A percentile compares a stretch with the other conserved stretches of the same genome.
These are phyloP conservation scores for Phytophthora foliorum DNA, from an alignment of 352 stramenopile species.

Conservation along the genomic window DNA sequence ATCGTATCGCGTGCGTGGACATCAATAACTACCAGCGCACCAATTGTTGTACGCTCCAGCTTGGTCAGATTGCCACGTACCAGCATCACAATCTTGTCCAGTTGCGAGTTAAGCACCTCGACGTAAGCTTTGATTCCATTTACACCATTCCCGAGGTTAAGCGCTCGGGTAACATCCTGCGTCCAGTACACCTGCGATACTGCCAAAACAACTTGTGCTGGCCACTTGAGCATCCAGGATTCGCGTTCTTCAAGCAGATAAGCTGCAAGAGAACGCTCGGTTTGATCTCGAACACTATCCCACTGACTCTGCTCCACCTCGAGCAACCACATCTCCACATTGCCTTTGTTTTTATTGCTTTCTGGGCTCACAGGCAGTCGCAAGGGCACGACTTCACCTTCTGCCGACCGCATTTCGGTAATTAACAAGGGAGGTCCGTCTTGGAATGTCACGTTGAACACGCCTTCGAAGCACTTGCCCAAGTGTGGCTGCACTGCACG, in stretches of 20 bases:
- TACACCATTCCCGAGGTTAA: constrained; percentile 72
- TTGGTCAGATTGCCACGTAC: constrained; percentile 93
- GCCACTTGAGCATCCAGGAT: constrained; percentile 95
- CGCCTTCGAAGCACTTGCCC: constrained; percentile 92
- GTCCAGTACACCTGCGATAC: constrained; percentile 96
- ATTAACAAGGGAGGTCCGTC: constrained; percentile 86
- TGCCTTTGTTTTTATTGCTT: constrained; percentile 94
- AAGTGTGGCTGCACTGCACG: constrained; percentile 93
- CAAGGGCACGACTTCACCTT: constrained; percentile 93
- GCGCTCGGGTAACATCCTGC: constrained; percentile 90
- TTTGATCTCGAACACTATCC: constrained; percentile 93
- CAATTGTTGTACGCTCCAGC: constrained; percentile 93
- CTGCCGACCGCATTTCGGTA: constrained; percentile 94
- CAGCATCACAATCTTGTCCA: constrained; percentile 93
- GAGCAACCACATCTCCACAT: constrained; percentile 96
- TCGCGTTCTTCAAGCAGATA: constrained; percentile 87
- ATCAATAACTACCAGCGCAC: constrained; percentile 94
- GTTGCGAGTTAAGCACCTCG: constrained; percentile 85
- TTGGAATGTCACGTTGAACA: constrained; percentile 94
- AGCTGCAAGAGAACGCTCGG: constrained; percentile 85
- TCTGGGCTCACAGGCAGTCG: constrained; percentile 90
- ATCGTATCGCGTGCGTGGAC: constrained; percentile 94
- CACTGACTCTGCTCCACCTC: constrained; percentile 94
- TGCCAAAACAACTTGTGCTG: constrained; percentile 94
- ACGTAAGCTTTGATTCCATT: constrained; percentile 83